A percentile compares a stretch with the other conserved stretches of the same genome.
phyloP scores from a whole-genome alignment of 768 basidiomycete genomes.

The Lyophyllum atratum region DNA sequence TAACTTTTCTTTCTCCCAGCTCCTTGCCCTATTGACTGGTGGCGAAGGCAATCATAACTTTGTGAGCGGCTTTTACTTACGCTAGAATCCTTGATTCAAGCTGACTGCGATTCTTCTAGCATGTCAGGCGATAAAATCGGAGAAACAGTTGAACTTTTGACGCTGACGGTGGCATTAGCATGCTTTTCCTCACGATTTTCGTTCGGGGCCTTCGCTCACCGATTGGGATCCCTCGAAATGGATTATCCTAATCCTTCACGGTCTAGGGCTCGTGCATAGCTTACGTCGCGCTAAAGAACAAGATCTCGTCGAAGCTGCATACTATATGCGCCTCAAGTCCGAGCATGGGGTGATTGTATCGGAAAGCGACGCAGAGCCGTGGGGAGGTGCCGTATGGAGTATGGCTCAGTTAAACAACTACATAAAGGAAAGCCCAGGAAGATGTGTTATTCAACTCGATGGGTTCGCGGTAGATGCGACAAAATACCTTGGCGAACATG shows the following conservation, averaged over 20 bases:
- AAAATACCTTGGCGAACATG: conserved; percentile 65
- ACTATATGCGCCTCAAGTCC: conserved; percentile 50
- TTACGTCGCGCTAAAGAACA: conserved; percentile 50
- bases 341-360: conserved; percentile 14
- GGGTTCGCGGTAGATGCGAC: conserved; percentile 66
- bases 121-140: conserved; percentile 34
- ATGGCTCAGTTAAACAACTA: conserved; percentile 33
- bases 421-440: conserved; percentile 28
- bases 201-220: conserved; percentile 57
- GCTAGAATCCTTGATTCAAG: background rate
- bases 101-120: conserved; percentile 29
- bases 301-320: conserved; percentile 50
- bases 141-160: background rate
- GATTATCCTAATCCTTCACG: conserved; percentile 60
- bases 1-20: conserved; percentile 32
- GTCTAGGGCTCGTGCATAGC: conserved; percentile 45
- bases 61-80: conserved; percentile 38
- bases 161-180: conserved; percentile 43
- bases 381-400: conserved; percentile 46
- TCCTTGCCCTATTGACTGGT: conserved; percentile 67
- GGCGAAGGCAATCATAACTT: conserved; percentile 84
- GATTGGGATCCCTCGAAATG: conserved; percentile 88
- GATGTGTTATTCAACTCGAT: conserved; percentile 58
- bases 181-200: conserved; percentile 78
- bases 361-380: conserved; percentile 24